These are phyloP conservation scores for Mycena indigotica DNA, from an alignment of 768 basidiomycete genomes.

Conservation along the genomic window DNA sequence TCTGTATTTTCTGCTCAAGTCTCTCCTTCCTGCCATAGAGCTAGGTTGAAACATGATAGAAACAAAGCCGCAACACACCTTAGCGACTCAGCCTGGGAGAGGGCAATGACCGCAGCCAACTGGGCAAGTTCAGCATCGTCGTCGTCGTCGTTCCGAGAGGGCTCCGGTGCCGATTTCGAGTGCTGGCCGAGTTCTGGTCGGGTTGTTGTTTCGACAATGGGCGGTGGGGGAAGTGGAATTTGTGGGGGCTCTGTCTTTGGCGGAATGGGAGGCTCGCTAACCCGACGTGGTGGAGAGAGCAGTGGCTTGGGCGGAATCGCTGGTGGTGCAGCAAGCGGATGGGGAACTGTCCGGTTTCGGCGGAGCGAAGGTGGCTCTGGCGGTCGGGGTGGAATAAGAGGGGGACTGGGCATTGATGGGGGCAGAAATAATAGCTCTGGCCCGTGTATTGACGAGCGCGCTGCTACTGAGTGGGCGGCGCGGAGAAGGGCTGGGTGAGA, in stretches of 20 bases:
- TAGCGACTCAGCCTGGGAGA: conserved; percentile 48
- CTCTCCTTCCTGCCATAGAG: conserved; percentile 29
- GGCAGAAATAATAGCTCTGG: background rate
- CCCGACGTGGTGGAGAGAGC: background rate
- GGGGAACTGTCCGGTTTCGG: background rate
- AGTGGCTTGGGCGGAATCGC: conserved; percentile 45
- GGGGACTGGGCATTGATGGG: background rate
- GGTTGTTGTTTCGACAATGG: conserved; percentile 3
- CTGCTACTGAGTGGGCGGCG: background rate
- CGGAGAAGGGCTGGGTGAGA: background rate
- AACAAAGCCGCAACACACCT: conserved; percentile 6
- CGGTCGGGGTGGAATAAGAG: background rate
- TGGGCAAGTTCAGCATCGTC: conserved; percentile 35
- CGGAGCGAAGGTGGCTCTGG: background rate
- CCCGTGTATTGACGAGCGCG: background rate
- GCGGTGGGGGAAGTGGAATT: conserved; percentile 23
- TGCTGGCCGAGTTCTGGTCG: conserved; percentile 24
- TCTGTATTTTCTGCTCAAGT: conserved; percentile 35
- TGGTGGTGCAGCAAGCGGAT: background rate
- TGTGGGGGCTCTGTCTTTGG: background rate
- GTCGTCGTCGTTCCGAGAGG: conserved; percentile 26
- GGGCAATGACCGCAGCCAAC: conserved; percentile 47
- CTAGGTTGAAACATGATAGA: background rate
- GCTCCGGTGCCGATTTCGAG: background rate
- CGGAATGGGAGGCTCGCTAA: conserved; percentile 1